A percentile compares a stretch with the other conserved stretches of the same genome.
Evolutionary conservation across 495 filamentous ascomycete species (phyloP).

Genomic region (Hypoxylon trugodes): DNA sequence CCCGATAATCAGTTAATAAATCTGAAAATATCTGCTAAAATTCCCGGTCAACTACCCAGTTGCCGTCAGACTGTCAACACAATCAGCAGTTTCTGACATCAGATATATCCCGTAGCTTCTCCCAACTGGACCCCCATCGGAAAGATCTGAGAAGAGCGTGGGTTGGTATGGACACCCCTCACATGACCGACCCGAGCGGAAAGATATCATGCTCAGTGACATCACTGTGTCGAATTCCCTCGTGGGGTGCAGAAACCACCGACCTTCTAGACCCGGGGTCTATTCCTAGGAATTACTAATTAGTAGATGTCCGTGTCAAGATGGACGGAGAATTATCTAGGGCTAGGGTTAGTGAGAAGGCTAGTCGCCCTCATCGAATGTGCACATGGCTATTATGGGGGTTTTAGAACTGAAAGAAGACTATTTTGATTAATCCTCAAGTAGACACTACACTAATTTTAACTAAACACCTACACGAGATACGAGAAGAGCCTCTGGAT

Average conservation of each 20-base stretch:
- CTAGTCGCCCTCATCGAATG: neutral
- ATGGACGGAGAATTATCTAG: neutral
- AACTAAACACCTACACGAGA: too few relatives aligned
- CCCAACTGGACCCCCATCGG: neutral
- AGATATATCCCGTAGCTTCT: neutral
- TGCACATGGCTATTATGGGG: too few relatives aligned
- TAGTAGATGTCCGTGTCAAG: neutral
- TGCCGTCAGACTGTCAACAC: neutral
- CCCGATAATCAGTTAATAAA: neutral
- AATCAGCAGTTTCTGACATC: slow-evolving; percentile 4
- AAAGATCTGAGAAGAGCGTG: neutral
- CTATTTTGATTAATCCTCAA: too few relatives aligned
- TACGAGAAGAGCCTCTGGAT: too few relatives aligned
- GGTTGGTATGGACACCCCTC: neutral
- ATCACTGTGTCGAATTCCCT: slow-evolving; percentile 18
- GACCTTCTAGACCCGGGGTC: slow-evolving; percentile 16
- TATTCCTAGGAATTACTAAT: neutral
- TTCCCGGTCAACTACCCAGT: neutral
- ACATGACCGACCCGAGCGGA: slow-evolving; percentile 4
- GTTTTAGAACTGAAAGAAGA: too few relatives aligned
- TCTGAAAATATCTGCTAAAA: neutral
- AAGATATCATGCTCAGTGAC: slow-evolving; percentile 21
- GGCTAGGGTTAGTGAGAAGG: slow-evolving; percentile 2
- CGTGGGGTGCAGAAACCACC: slow-evolving; percentile 20
- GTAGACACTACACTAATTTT: too few relatives aligned